Percentiles rank a stretch among this genome's conserved stretches.
Conservation (phyloP, 352 stramenopile genomes). For the Pythium sp. region DNA sequence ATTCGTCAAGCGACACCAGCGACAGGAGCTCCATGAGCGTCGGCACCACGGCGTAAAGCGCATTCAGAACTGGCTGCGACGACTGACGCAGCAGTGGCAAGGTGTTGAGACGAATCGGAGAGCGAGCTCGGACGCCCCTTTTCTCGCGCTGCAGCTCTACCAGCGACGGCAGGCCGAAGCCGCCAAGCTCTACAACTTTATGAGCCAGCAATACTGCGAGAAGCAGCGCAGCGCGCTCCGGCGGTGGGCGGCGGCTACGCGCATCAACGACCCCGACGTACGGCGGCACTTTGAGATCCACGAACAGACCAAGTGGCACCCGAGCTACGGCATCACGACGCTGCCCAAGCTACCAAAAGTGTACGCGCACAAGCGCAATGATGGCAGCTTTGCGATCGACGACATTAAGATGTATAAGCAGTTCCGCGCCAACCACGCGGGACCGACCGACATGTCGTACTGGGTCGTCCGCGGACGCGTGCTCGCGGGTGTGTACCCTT, state of each 20-base stretch:
- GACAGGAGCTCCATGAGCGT: constrained; percentile 28
- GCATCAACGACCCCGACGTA: constrained; percentile 15
- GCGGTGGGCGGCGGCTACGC: constrained; percentile 24
- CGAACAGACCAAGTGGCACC: constrained; percentile 47
- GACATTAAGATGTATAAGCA: constrained; percentile 57
- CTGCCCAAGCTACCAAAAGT: constrained; percentile 50
- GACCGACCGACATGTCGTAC: constrained; percentile 66
- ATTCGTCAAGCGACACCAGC: constrained; percentile 37
- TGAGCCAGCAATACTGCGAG: constrained; percentile 29
- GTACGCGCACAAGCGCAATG: constrained; percentile 28
- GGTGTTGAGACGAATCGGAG: neutral
- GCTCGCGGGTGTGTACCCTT: constrained; percentile 54
- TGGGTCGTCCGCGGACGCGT: constrained; percentile 64
- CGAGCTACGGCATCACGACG: constrained; percentile 55
- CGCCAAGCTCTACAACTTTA: constrained; percentile 40
- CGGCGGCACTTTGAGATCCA: constrained; percentile 16
- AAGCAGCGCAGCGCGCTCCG: constrained; percentile 26
- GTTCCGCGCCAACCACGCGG: constrained; percentile 61
- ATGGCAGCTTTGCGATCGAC: constrained; percentile 51
- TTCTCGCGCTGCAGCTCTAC: constrained; percentile 45
- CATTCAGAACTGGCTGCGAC: constrained; percentile 48
- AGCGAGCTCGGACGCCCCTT: constrained; percentile 21
- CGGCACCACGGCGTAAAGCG: constrained; percentile 21
- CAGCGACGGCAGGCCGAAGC: constrained; percentile 38
- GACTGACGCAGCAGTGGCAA: constrained; percentile 17